Evolutionary conservation across 228 moss, liverwort and hornwort genomes (phyloP), one percentile per base, ranked within the genome.

Genomic region (Sphagnum magellanicum): DNA sequence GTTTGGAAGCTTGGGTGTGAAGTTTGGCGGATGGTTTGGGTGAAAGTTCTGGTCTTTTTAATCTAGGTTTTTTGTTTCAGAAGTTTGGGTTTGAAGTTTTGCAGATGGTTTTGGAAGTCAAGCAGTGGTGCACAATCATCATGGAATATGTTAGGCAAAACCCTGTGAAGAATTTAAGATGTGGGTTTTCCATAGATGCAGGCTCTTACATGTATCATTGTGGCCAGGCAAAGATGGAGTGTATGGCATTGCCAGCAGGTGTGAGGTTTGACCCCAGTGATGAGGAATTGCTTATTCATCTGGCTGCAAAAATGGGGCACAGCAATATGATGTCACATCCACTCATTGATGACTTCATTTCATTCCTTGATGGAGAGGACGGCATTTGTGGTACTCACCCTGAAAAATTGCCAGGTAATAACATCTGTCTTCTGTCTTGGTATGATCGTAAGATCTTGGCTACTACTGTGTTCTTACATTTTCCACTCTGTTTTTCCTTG

Each of bases 211-310:
- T 32, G 32, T 32, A 32, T 32, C 3, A 32, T 48, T 62, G 53
- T 61, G 58, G 71, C 74, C 81, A 89, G 90, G 86, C 80, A 59
- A 78, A 79, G 46, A 57, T 86, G 79, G 84, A 91, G 62, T 77
- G 72, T 76, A 78, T 59, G 10, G 84, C 65, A 49, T 78, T 95
- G 63, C 95, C 95, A 61, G 90, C 90, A n/a, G 95, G 95, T 60
- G 90, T 95, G 51, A 84, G 90, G 49, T 95, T 95, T 75, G 95
- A 95, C 62, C 95, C 95, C 5, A 95, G 85, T 60, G 95, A 95
- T 13, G 95, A 95, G 68, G 92, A 95, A 68, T 79, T 95, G 10
- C 78, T 92, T 5, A 81, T 77, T 1, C 95, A 95, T 72, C 75
- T 95, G 70, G 76, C 71, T 10, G 74, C 85, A 4, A 79, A 90